Conservation (phyloP, 2,329 filamentous ascomycete species). For the Huntiella abstrusa region DNA sequence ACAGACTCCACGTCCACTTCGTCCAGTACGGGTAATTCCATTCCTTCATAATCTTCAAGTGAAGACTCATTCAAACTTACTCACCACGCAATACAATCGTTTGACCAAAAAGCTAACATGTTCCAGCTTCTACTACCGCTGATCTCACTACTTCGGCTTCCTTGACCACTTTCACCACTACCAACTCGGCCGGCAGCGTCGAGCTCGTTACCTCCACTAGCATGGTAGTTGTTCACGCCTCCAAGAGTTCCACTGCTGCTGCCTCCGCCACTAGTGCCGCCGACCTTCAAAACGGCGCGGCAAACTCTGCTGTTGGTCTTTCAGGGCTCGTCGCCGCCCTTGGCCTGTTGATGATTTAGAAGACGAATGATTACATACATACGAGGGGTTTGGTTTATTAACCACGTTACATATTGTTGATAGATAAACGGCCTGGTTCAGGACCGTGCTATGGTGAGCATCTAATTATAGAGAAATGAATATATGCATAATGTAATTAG, state of each 20-base stretch:
- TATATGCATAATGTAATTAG: no score
- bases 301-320: constrained; percentile 12
- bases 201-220: constrained; percentile 30
- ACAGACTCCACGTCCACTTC: neutral
- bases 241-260: constrained; percentile 13
- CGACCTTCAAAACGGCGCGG: constrained; percentile 21
- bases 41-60: neutral
- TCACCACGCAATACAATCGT: no score
- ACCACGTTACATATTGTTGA: no score
- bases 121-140: constrained; percentile 13
- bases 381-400: no score
- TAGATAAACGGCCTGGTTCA: no score
- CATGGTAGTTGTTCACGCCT: constrained; percentile 26
- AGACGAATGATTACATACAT: no score
- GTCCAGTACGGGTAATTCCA: neutral
- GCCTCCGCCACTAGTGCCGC: constrained; percentile 16
- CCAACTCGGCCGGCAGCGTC: constrained; percentile 25
- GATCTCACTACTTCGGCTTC: constrained; percentile 18
- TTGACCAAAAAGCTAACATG: neutral
- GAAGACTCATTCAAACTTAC: neutral
- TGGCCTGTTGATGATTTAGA: no score
- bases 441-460: no score
- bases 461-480: no score
- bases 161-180: constrained; percentile 26
- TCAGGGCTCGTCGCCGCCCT: neutral